phyloP scores from a whole-genome alignment of 495 filamentous ascomycete genomes.

The Cudoniella acicularis region DNA sequence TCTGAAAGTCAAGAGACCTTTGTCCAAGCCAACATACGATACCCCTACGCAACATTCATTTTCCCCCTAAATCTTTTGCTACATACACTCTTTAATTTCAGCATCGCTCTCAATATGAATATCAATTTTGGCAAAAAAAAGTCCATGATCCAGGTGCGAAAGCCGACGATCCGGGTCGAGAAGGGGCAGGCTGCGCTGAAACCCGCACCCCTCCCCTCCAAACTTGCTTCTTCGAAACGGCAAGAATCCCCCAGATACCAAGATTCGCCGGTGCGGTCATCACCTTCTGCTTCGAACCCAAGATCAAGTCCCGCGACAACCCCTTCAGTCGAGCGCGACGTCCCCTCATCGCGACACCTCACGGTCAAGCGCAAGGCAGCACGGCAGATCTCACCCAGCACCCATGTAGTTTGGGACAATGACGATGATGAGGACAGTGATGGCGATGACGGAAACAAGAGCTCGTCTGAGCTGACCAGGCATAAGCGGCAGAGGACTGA shows the following conservation, averaged over 20 bases:
- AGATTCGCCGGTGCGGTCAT: neutral
- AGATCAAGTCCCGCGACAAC: constrained; percentile 13
- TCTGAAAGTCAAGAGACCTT: neutral
- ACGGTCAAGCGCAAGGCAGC: constrained; percentile 13
- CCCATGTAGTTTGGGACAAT: constrained; percentile 8
- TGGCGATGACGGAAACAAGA: constrained; percentile 22
- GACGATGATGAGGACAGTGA: constrained; percentile 27
- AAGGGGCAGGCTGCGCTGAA: neutral
- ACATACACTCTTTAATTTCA: neutral
- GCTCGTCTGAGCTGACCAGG: too few species aligned
- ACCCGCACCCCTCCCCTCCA: neutral
- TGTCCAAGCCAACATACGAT: neutral
- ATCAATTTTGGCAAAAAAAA: neutral
- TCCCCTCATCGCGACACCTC: neutral
- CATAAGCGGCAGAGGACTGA: constrained; percentile 30
- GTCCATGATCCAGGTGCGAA: neutral
- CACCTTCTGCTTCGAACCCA: neutral
- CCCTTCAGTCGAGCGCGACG: neutral
- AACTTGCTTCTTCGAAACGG: neutral
- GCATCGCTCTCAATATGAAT: neutral
- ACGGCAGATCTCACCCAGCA: constrained; percentile 9
- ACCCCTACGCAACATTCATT: neutral
- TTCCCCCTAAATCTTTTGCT: neutral
- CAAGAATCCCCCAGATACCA: neutral
- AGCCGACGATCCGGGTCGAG: neutral